These are phyloP conservation scores for Leishmania turanica DNA, from an alignment of 208 protist species.

Conservation along the genomic window DNA sequence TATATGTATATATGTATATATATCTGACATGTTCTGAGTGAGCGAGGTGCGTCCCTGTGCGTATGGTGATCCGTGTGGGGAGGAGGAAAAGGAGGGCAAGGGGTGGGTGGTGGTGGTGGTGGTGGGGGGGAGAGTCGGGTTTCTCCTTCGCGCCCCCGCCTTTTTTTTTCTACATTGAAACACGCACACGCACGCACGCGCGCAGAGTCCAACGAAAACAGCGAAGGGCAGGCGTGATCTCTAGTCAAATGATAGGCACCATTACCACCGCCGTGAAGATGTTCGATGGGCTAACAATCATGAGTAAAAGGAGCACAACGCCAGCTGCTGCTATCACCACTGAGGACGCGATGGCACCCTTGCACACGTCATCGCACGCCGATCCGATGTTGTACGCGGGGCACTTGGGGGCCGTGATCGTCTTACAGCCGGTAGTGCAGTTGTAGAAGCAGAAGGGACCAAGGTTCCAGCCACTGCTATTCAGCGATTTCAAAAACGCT, in stretches of 20 bases:
- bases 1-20: background rate
- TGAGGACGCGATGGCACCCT: constrained; percentile 62
- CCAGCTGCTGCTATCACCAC: constrained; percentile 43
- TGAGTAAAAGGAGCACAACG: constrained; percentile 30
- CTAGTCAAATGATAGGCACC: constrained; percentile 45
- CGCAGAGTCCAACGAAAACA: background rate
- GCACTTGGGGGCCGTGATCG: constrained; percentile 20
- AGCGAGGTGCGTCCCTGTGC: too few species aligned
- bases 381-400: background rate
- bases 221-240: background rate
- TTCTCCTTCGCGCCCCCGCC: background rate
- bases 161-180: background rate
- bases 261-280: constrained; percentile 48
- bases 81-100: background rate
- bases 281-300: constrained; percentile 54
- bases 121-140: too few species aligned
- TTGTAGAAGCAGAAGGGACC: constrained; percentile 51
- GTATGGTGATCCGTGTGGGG: background rate
- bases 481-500: constrained; percentile 34
- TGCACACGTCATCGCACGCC: constrained; percentile 65
- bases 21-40: background rate
- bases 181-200: background rate
- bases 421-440: constrained; percentile 31
- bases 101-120: too few species aligned
- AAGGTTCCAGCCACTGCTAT: constrained; percentile 12